A percentile compares a stretch with the other conserved stretches of the same genome.
Conservation (phyloP, 345 rosid species). For the Psidium guajava region DNA sequence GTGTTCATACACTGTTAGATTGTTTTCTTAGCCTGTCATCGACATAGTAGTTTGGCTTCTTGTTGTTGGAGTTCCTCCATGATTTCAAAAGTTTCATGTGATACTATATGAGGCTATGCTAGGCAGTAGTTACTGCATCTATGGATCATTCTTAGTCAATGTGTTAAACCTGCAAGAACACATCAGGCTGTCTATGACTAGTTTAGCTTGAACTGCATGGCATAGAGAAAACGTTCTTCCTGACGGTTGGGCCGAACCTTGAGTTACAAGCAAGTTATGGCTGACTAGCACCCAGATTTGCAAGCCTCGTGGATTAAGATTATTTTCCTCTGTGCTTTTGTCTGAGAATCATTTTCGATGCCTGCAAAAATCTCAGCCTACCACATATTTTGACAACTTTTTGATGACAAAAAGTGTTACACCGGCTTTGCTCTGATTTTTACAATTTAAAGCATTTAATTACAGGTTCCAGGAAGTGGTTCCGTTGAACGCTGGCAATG, state of each 20-base stretch:
- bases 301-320: neutral
- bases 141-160: neutral
- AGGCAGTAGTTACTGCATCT: neutral
- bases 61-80: neutral
- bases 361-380: neutral
- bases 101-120: neutral
- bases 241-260: neutral
- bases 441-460: neutral
- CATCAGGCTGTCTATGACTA: neutral
- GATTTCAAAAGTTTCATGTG: neutral
- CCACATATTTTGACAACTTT: neutral
- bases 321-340: neutral
- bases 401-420: neutral
- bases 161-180: neutral
- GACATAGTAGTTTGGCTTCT: neutral
- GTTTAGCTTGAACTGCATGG: neutral
- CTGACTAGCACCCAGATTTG: neutral
- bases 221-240: neutral
- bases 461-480: constrained; percentile 96
- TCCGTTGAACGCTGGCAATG: constrained; percentile 91
- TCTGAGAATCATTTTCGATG: neutral
- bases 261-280: neutral
- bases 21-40: neutral
- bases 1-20: neutral
- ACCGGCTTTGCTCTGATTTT: neutral